These are phyloP conservation scores for Pneumocystis oryctolagi DNA, from an alignment of 1,139 yeast genomes.

Conservation along the genomic window DNA sequence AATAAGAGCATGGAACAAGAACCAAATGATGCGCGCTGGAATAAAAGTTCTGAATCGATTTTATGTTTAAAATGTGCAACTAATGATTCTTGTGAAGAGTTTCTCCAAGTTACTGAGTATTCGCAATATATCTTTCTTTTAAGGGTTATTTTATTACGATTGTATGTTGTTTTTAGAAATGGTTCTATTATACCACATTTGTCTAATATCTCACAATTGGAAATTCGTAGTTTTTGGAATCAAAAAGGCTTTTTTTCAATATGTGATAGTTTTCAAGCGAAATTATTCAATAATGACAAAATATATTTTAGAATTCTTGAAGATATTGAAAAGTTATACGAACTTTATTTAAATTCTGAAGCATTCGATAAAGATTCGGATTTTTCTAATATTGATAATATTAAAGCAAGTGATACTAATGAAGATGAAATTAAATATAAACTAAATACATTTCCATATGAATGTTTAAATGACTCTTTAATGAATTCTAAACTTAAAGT, in stretches of 20 bases:
- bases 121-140: slow-evolving; percentile 61
- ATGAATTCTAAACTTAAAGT: background rate
- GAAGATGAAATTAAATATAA: background rate
- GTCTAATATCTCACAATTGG: slow-evolving; percentile 3
- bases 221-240: background rate
- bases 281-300: background rate
- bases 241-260: background rate
- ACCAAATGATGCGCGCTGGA: slow-evolving; percentile 31
- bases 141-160: slow-evolving; percentile 70
- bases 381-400: too few species aligned
- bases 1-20: slow-evolving; percentile 27
- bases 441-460: too few species aligned
- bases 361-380: background rate
- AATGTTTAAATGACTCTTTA: background rate
- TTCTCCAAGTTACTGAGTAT: slow-evolving; percentile 50
- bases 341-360: background rate
- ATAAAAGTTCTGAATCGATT: slow-evolving; percentile 28
- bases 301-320: background rate
- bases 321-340: background rate
- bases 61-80: slow-evolving; percentile 47
- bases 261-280: too few species aligned
- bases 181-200: slow-evolving; percentile 8
- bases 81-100: slow-evolving; percentile 38
- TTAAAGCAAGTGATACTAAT: too few species aligned
- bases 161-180: slow-evolving; percentile 25